phyloP scores from a whole-genome alignment of 2,329 filamentous ascomycete genomes.

The Fusarium anguioides region DNA sequence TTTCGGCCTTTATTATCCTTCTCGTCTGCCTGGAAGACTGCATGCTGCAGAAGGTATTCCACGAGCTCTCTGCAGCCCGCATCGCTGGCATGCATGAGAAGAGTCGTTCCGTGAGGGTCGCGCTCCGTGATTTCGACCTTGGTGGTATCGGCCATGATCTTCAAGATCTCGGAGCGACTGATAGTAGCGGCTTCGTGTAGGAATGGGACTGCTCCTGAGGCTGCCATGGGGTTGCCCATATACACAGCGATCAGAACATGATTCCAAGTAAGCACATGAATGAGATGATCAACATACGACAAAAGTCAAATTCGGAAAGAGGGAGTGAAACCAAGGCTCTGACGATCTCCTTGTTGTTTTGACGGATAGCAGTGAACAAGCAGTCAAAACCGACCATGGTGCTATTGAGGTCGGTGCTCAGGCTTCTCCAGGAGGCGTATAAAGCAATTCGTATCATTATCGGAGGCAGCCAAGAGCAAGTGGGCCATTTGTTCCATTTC shows the following conservation, averaged over 20 bases:
- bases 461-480: no score
- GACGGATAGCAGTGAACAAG: no score
- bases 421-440: no score
- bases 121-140: neutral
- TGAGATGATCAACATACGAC: neutral
- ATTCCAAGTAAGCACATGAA: no score
- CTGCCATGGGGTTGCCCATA: neutral
- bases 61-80: neutral
- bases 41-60: neutral
- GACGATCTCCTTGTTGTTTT: neutral
- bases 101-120: neutral
- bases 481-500: no score
- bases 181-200: neutral
- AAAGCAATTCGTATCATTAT: no score
- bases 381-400: no score
- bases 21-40: neutral
- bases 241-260: neutral
- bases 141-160: neutral
- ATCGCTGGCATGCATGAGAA: neutral
- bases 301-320: neutral
- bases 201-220: neutral
- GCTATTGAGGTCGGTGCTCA: no score
- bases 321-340: neutral
- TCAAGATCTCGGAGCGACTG: neutral
- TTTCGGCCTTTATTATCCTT: neutral